phyloP scores from a whole-genome alignment of 108 stramenopile genomes.

The Nannochloropsis granulata region DNA sequence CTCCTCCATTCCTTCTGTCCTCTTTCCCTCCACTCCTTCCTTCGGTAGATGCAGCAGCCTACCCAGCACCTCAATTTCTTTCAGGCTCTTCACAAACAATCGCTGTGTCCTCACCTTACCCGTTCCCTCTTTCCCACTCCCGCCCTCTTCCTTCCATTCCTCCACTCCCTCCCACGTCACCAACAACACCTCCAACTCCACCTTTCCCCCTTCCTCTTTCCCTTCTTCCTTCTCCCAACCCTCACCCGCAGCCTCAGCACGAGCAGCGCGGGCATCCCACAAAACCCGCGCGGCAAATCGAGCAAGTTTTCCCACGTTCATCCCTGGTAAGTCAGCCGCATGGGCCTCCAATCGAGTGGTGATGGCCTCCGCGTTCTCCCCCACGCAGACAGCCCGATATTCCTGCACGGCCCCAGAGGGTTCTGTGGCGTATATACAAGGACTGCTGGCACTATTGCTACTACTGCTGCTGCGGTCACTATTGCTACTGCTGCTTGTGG shows the following conservation, averaged over 20 bases:
- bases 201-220: background rate
- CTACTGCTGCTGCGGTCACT: background rate
- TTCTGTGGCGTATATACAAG: background rate
- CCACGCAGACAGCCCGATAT: background rate
- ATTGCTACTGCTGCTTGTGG: background rate
- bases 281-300: background rate
- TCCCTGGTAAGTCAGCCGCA: background rate
- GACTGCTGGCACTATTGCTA: background rate
- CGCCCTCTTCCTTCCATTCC: background rate
- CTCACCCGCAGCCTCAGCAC: background rate
- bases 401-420: background rate
- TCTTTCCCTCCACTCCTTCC: background rate
- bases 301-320: background rate
- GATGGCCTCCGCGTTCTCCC: background rate
- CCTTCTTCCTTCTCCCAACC: background rate
- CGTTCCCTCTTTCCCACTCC: background rate
- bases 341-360: background rate
- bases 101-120: background rate
- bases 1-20: background rate
- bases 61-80: too few species aligned
- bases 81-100: too few species aligned
- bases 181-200: background rate
- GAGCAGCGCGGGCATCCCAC: background rate
- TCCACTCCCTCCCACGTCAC: background rate
- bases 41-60: too few species aligned